Evolutionary conservation across 495 filamentous ascomycete genomes (phyloP).

Genomic region (Terfezia boudieri): DNA sequence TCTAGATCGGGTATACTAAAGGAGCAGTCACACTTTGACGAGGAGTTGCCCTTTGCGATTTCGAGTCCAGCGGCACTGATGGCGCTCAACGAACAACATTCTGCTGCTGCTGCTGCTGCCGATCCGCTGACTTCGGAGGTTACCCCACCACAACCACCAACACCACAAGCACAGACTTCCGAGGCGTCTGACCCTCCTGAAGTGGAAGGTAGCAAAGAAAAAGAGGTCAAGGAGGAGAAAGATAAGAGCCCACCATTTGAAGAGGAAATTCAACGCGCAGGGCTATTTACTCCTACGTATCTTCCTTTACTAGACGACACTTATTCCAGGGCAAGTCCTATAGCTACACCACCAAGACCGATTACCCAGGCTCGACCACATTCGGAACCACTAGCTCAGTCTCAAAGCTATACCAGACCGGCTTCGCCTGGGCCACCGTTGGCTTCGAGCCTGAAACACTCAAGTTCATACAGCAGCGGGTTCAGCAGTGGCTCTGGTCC

Average conservation of each 20-base stretch:
- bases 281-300: slow-evolving; percentile 16
- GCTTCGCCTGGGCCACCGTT: slow-evolving; percentile 14
- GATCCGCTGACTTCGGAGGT: not conserved
- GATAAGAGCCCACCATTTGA: slow-evolving; percentile 4
- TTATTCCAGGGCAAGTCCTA: not conserved
- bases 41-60: not conserved
- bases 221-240: too few species aligned
- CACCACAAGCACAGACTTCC: too few species aligned
- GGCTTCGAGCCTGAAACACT: slow-evolving; percentile 16
- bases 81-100: not conserved
- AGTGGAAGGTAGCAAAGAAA: too few species aligned
- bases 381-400: slow-evolving; percentile 2
- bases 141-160: too few species aligned
- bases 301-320: slow-evolving; percentile 13
- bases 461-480: slow-evolving; percentile 11
- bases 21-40: not conserved
- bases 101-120: not conserved
- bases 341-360: not conserved
- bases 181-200: too few species aligned
- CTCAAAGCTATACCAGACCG: not conserved
- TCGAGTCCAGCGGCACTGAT: not conserved
- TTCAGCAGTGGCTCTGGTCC: slow-evolving; percentile 3
- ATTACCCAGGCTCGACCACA: slow-evolving; percentile 2
- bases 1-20: too few species aligned
- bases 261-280: slow-evolving; percentile 16